Conservation (phyloP, 257 asterid genomes). For the Marsdenia floribunda region DNA sequence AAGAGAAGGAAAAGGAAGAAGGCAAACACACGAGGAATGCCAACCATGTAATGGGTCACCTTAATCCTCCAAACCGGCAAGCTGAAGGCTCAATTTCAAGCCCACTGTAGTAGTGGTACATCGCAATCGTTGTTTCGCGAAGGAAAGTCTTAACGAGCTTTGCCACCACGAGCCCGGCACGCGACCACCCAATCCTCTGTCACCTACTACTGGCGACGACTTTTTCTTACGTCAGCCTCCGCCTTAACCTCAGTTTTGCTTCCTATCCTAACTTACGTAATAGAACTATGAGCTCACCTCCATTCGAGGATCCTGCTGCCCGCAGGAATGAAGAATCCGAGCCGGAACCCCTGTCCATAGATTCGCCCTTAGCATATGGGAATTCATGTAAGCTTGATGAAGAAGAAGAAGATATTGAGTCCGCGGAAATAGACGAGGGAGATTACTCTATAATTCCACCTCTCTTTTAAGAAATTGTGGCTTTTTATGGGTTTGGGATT, state of each 20-base stretch:
- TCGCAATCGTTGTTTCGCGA: neutral
- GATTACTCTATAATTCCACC: conserved; percentile 46
- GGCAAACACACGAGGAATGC: no score
- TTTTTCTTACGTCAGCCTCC: neutral
- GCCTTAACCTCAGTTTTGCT: neutral
- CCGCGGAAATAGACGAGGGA: conserved; percentile 30
- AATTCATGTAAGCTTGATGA: conserved; percentile 3
- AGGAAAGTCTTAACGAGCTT: neutral
- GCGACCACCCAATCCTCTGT: conserved; percentile 15
- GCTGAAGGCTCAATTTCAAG: no score
- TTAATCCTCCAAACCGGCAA: no score
- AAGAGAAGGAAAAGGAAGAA: no score
- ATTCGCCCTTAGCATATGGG: conserved; percentile 21
- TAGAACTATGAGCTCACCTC: conserved; percentile 48
- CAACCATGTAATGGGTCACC: no score
- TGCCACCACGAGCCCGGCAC: conserved; percentile 22
- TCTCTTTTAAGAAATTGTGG: conserved; percentile 72
- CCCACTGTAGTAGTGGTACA: no score
- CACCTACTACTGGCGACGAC: neutral
- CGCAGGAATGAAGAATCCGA: conserved; percentile 47
- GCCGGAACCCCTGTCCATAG: conserved; percentile 15
- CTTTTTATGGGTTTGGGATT: conserved; percentile 91
- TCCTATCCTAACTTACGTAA: neutral
- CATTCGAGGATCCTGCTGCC: conserved; percentile 30
- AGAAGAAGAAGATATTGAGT: conserved; percentile 38